Evolutionary conservation across 2,329 filamentous ascomycete genomes (phyloP).

Genomic region (Trichoderma semiorbis): DNA sequence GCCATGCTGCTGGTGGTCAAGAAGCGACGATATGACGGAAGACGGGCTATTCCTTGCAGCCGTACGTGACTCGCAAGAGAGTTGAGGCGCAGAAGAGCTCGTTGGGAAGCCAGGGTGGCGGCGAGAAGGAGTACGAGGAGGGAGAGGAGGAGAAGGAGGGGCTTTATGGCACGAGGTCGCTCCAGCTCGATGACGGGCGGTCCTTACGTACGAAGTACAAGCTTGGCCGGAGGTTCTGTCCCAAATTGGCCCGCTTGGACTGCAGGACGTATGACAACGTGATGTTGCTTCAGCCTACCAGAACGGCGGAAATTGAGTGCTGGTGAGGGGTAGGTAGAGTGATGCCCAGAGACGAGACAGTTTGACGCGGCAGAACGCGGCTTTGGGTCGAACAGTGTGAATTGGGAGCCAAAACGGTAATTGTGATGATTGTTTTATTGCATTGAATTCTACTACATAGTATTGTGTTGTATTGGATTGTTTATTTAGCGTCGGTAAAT

Average conservation of each 20-base stretch:
- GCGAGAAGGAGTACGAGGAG: constrained; percentile 55
- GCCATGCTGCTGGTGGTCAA: constrained; percentile 59
- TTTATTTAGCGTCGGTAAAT: background rate
- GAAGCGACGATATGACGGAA: constrained; percentile 31
- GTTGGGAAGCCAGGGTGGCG: constrained; percentile 65
- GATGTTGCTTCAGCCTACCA: constrained; percentile 16
- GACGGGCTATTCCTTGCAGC: constrained; percentile 32
- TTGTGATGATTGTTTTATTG: background rate
- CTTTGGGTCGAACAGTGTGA: background rate
- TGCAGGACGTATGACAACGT: background rate
- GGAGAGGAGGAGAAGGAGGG: constrained; percentile 42
- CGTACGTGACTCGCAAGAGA: constrained; percentile 56
- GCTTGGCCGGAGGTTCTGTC: background rate
- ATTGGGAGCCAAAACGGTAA: background rate
- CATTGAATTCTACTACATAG: background rate
- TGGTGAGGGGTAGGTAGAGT: constrained; percentile 16
- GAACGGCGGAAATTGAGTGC: constrained; percentile 10
- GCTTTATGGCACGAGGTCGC: constrained; percentile 26
- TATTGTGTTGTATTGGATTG: background rate
- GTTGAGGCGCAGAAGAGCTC: constrained; percentile 56
- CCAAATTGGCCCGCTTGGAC: constrained; percentile 5
- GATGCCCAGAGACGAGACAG: background rate
- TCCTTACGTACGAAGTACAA: background rate
- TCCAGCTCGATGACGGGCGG: constrained; percentile 25
- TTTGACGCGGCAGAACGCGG: background rate